Evolutionary conservation across 768 basidiomycete genomes (phyloP), one percentile per base, ranked within the genome.

Genomic region (Amyloporia xantha): DNA sequence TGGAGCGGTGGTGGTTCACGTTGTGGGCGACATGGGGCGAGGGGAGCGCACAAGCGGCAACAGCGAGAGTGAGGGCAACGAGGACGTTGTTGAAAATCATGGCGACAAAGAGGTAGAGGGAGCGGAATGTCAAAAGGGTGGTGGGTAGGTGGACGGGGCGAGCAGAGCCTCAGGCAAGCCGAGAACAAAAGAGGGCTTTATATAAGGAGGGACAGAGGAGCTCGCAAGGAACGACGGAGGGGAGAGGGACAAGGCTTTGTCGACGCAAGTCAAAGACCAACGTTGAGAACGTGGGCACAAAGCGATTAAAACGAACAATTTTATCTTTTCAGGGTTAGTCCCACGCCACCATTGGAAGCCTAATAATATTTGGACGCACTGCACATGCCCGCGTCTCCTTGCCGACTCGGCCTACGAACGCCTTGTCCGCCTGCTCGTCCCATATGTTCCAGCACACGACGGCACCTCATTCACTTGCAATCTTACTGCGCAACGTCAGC

Each of bases 21-120:
- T 47, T 47, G 46, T 41, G 33, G 37, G 28, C 4, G 48, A 26
- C 24, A 39, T 46, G 41, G 41, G 41, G 41, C 43, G 45, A 12
- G 21, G 13, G 4, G 30, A 39, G 43, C 42, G 49, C 49, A 20
- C 38, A 45, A 5, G 39, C 38, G 45, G 20, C 27, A 44, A 51
- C 38, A 20, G 44, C 50, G 50, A 51, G 38, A 26, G 44, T 30
- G 44, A 51, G 17, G 50, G 25, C 38, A n/a, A 51, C 21, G 50
- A 41, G 35, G 58, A 66, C 56, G 58, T 70, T 72, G 55, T 66
- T 9, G 67, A 75, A 63, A 56, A 71, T 70, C 68, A 73, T 74
- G 57, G 50, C 52, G 59, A 49, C 24, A 61, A 62, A 55, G 42
- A 23, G 33, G 47, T 9, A 38, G 26, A 27, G 51, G 49, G 39